These are phyloP conservation scores for Bipolaris oryzae DNA, from an alignment of 2,329 filamentous ascomycete genomes.

Conservation along the genomic window DNA sequence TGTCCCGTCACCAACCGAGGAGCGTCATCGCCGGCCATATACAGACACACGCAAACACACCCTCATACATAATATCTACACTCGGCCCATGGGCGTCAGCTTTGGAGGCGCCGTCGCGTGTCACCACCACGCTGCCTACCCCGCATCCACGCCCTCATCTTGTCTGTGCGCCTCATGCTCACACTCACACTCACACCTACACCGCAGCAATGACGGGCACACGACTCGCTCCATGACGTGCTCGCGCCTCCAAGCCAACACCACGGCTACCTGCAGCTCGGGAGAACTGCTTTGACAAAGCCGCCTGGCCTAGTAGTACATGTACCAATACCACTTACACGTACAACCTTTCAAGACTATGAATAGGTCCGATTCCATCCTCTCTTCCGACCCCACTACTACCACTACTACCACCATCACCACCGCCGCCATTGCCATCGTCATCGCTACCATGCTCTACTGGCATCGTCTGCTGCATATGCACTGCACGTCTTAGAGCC, in stretches of 20 bases:
- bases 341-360: neutral
- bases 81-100: neutral
- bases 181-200: too few relatives aligned
- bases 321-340: neutral
- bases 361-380: constrained; percentile 8
- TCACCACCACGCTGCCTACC: constrained; percentile 23
- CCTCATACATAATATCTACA: neutral
- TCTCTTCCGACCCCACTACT: constrained; percentile 3
- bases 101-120: constrained; percentile 13
- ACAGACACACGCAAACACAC: too few relatives aligned
- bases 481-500: constrained; percentile 17
- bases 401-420: constrained; percentile 1
- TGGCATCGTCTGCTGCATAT: constrained; percentile 17
- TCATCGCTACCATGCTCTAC: neutral
- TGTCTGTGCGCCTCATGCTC: constrained; percentile 22
- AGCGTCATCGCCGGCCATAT: neutral
- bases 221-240: constrained; percentile 20
- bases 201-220: constrained; percentile 9
- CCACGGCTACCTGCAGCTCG: constrained; percentile 23
- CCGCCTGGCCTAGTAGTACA: neutral
- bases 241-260: constrained; percentile 17
- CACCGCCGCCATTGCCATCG: too few relatives aligned
- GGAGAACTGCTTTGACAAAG: constrained; percentile 4
- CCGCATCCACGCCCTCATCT: constrained; percentile 22
- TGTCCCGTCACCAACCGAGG: neutral